These are phyloP conservation scores for Citrus sp. DNA, from an alignment of 345 rosid species.

Conservation along the genomic window DNA sequence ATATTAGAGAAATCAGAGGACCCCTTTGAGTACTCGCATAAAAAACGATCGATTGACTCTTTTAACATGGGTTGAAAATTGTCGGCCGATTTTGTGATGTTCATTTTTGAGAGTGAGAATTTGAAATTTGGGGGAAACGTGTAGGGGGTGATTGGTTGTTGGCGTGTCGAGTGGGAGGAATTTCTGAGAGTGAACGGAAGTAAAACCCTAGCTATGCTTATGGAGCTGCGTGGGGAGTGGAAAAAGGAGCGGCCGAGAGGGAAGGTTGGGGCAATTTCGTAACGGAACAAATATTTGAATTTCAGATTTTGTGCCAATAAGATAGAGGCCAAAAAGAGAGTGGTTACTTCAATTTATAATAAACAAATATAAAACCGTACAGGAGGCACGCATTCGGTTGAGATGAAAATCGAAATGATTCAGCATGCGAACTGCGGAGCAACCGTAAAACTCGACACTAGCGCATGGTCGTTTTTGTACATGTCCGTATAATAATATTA, in stretches of 20 bases:
- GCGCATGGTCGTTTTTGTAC: no score
- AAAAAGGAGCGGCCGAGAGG: slow-evolving; percentile 23
- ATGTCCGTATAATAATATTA: no score
- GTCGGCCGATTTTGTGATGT: slow-evolving; percentile 17
- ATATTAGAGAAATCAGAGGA: slow-evolving; percentile 58
- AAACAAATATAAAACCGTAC: no score
- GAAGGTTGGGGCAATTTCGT: slow-evolving; percentile 37
- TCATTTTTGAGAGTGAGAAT: slow-evolving; percentile 26
- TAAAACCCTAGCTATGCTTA: slow-evolving; percentile 31
- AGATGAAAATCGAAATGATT: no score
- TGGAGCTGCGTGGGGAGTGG: not conserved
- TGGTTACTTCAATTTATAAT: no score
- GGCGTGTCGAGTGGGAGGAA: not conserved
- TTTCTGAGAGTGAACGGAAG: not conserved
- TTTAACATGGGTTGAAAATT: slow-evolving; percentile 42
- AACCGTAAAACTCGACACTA: no score
- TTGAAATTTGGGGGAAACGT: slow-evolving; percentile 11
- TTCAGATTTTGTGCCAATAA: slow-evolving; percentile 6
- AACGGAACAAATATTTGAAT: slow-evolving; percentile 34
- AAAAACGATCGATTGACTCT: slow-evolving; percentile 61
- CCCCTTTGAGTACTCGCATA: slow-evolving; percentile 42
- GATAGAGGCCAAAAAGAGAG: not conserved
- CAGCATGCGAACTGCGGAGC: no score
- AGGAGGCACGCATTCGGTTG: no score
- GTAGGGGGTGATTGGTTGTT: not conserved